Percentiles rank a stretch among this genome's conserved stretches.
Conservation (phyloP, 2,329 filamentous ascomycete genomes). For the Epicoccum sorghinum region DNA sequence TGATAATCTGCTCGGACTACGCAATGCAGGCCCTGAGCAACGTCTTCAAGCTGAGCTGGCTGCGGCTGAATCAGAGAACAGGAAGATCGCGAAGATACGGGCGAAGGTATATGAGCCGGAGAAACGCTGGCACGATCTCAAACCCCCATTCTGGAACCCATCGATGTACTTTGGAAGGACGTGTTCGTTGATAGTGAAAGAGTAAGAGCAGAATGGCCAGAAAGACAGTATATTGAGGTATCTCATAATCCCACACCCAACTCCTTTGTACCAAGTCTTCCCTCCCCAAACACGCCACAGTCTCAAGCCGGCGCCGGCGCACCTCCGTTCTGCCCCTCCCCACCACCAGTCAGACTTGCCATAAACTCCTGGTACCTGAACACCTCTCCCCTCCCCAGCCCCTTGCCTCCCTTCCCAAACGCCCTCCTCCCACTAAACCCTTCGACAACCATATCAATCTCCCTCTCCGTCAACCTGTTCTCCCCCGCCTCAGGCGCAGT, state of each 20-base stretch:
- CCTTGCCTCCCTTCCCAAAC: slow-evolving; percentile 68
- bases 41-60: too few relatives aligned
- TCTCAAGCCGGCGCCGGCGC: slow-evolving; percentile 20
- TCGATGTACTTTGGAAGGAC: too few relatives aligned
- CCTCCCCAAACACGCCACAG: not conserved
- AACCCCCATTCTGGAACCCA: too few relatives aligned
- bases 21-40: too few relatives aligned
- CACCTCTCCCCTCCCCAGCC: slow-evolving; percentile 73
- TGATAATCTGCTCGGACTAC: too few relatives aligned
- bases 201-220: too few relatives aligned
- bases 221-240: not conserved
- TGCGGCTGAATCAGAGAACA: too few relatives aligned
- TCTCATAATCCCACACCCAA: not conserved
- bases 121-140: too few relatives aligned
- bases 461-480: slow-evolving; percentile 50
- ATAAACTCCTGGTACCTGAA: slow-evolving; percentile 96
- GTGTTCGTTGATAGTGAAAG: too few relatives aligned
- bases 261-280: not conserved
- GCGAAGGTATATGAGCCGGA: too few relatives aligned
- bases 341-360: slow-evolving; percentile 52
- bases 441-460: slow-evolving; percentile 85
- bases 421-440: slow-evolving; percentile 85
- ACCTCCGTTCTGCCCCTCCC: slow-evolving; percentile 28
- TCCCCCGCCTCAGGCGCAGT: slow-evolving; percentile 71
- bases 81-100: too few relatives aligned